Conservation (phyloP, 2,329 filamentous ascomycete species). For the Colletotrichum sp. region DNA sequence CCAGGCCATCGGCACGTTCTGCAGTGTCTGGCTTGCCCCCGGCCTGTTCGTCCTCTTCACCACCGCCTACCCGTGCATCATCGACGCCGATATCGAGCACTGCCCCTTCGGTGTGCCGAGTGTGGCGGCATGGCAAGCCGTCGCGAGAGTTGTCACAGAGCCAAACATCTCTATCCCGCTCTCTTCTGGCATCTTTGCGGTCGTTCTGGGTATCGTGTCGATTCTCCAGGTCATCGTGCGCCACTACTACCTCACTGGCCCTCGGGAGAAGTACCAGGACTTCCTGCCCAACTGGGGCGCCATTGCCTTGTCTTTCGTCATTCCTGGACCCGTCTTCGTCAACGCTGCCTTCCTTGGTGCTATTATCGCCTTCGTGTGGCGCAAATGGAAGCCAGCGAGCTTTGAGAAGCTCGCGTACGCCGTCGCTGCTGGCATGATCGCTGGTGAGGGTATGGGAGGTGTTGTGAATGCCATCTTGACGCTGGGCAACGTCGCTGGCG, state of each 20-base stretch:
- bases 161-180: slow-evolving; percentile 59
- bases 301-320: slow-evolving; percentile 62
- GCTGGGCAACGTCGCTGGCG: slow-evolving; percentile 35
- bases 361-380: slow-evolving; percentile 56
- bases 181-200: slow-evolving; percentile 61
- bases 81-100: slow-evolving; percentile 44
- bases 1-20: slow-evolving; percentile 60
- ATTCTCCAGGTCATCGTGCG: slow-evolving; percentile 56
- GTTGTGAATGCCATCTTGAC: slow-evolving; percentile 46
- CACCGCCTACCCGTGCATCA: slow-evolving; percentile 67
- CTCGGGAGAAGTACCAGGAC: slow-evolving; percentile 56
- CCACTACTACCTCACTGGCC: slow-evolving; percentile 58
- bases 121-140: slow-evolving; percentile 65
- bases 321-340: slow-evolving; percentile 61
- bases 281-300: slow-evolving; percentile 69
- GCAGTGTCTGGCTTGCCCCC: slow-evolving; percentile 64
- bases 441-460: slow-evolving; percentile 67
- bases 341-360: slow-evolving; percentile 65
- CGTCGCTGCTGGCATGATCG: slow-evolving; percentile 64
- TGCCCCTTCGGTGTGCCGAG: slow-evolving; percentile 63
- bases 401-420: slow-evolving; percentile 67
- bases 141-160: slow-evolving; percentile 64
- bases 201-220: slow-evolving; percentile 58
- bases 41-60: slow-evolving; percentile 66
- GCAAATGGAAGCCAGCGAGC: slow-evolving; percentile 51